Evolutionary conservation across 1,284 basidiomycete species (phyloP).

Genomic region (Mycena sp.): DNA sequence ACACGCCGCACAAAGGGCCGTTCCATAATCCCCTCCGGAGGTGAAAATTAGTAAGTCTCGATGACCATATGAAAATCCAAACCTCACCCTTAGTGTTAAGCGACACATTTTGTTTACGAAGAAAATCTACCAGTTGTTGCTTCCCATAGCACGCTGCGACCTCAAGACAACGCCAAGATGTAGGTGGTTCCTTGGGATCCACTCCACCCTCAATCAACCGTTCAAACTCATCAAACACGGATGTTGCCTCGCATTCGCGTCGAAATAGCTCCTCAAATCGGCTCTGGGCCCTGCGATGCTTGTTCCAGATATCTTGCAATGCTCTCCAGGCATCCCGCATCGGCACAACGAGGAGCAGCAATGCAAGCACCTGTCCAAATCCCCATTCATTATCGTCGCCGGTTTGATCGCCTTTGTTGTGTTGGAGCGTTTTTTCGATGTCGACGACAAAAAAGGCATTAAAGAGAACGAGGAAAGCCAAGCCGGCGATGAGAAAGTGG

Average conservation of each 20-base stretch:
- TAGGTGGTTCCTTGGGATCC: neutral
- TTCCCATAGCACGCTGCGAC: neutral
- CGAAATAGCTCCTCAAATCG: neutral
- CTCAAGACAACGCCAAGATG: neutral
- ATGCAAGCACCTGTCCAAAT: too few species aligned
- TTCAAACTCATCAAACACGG: neutral
- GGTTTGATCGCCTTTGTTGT: neutral
- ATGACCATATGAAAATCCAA: neutral
- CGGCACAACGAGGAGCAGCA: neutral
- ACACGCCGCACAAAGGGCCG: slow-evolving; percentile 1
- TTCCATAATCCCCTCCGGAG: neutral
- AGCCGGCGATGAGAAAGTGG: neutral
- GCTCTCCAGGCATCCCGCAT: neutral
- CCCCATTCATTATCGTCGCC: neutral
- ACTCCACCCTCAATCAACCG: neutral
- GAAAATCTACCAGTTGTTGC: neutral
- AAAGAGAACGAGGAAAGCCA: neutral
- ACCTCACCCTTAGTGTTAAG: neutral
- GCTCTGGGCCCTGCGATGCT: neutral
- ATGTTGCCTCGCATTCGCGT: neutral
- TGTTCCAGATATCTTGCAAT: neutral
- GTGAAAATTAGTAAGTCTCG: neutral
- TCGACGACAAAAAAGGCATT: neutral
- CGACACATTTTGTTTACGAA: neutral
- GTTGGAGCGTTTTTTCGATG: neutral